Base-by-base conservation (phyloP, 2,329 filamentous ascomycete species). In the Fusarium sp. region DNA sequence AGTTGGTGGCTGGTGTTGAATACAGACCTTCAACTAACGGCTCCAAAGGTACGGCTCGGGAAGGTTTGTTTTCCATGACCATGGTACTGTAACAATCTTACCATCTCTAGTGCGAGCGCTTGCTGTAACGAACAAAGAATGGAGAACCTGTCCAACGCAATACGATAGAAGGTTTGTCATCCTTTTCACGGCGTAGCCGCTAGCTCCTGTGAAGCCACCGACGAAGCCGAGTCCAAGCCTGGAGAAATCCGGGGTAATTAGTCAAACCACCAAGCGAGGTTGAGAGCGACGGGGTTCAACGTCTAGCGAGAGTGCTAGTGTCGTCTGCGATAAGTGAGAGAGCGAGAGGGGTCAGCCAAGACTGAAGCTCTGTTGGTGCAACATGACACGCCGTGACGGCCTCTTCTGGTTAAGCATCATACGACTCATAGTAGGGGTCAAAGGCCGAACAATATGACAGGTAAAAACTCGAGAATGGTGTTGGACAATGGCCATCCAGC, bases 191-290 rank as follows among this genome's bases (percentile, higher is more conserved):
- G 63, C 60, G 62, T 60, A 57, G 60, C 60, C 71, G 60, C 65
- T 70, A 55, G 38, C 38, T 57, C 42, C 37, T 60, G 42, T 55
- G 15, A 59, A 51, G 60, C 60, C 67, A 72, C 68, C 51, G 51
- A 67, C 46, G 31, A 65, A 60, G 61, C 65, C 56, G 64, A 57
- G 60, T 46, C 61, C 52, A 54, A 54, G 41, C 31, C 37, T 73
- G 66, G 57, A 70, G 61, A 67, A 73, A 73, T 63, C 66, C 66
- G 70, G 70, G 70, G 70, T 56, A 73, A 57, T 54, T 56, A 46
- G 66, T 63, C 31, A 64, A 55, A n/a, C 23, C 31, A 31, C 25
- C 18, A 44, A 61, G 58, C 58, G 38, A 61, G 59, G 39, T 57
- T 38, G 25, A 44, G 16, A 61, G 31, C 33, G 27, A 38, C 35